These are phyloP conservation scores for Cutaneotrichosporon sp. DNA, from an alignment of 1,284 basidiomycete species.

Conservation along the genomic window DNA sequence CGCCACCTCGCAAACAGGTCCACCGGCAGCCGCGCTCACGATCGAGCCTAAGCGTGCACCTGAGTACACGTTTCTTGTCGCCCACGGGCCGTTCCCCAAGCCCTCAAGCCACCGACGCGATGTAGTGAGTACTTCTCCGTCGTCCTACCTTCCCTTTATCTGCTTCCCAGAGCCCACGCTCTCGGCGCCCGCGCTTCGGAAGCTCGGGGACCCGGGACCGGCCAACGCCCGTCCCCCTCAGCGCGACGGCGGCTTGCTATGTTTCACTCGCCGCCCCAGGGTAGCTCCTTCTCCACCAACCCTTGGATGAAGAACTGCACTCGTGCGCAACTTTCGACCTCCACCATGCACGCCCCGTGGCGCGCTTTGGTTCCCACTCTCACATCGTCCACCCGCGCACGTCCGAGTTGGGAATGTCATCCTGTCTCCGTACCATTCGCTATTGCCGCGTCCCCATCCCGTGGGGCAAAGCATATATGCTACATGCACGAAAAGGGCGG, in stretches of 20 bases:
- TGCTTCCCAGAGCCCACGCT: neutral
- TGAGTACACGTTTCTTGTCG: neutral
- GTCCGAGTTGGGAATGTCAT: neutral
- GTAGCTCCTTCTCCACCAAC: neutral
- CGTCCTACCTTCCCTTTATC: neutral
- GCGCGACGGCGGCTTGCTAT: neutral
- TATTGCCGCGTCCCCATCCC: neutral
- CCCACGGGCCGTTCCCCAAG: neutral
- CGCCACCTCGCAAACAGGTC: neutral
- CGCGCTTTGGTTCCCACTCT: neutral
- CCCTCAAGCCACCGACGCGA: neutral
- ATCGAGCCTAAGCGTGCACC: neutral
- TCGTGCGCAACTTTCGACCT: neutral
- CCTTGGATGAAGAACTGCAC: neutral
- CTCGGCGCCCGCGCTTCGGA: neutral
- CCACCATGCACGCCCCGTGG: neutral
- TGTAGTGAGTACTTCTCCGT: neutral
- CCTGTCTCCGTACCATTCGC: neutral
- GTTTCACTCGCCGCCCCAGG: neutral
- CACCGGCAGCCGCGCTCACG: neutral
- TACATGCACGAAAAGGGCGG: neutral
- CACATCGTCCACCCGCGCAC: neutral
- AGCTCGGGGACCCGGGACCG: neutral
- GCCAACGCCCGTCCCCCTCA: neutral
- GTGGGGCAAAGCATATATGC: neutral